Percentiles rank a stretch among this genome's conserved stretches.
These are phyloP conservation scores for Eutrema japonicum DNA, from an alignment of 345 rosid species.

Conservation along the genomic window DNA sequence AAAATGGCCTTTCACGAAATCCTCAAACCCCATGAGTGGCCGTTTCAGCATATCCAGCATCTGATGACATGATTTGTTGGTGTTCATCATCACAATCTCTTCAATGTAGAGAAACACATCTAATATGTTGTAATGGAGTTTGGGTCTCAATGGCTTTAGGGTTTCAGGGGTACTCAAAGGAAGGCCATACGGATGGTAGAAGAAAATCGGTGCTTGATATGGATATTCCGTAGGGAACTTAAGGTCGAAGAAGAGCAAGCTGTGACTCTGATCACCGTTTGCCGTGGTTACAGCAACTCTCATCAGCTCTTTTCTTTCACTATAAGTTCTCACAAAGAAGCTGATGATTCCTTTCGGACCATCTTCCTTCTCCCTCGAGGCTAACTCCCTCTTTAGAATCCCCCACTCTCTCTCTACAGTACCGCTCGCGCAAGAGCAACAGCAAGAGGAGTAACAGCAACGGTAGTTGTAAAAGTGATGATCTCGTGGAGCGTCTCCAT, in stretches of 20 bases:
- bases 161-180: conserved; percentile 18
- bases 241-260: conserved; percentile 40
- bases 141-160: not conserved
- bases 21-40: conserved; percentile 35
- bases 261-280: conserved; percentile 16
- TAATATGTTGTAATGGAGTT: conserved; percentile 12
- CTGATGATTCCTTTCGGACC: conserved; percentile 20
- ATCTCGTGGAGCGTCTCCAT: conserved; percentile 35
- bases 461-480: conserved; percentile 29
- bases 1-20: conserved; percentile 39
- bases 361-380: conserved; percentile 22
- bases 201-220: conserved; percentile 27
- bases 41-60: conserved; percentile 33
- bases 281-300: conserved; percentile 33
- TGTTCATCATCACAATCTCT: conserved; percentile 35
- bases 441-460: conserved; percentile 22
- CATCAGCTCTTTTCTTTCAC: conserved; percentile 39
- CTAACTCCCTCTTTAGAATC: not conserved
- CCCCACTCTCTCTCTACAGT: conserved; percentile 25
- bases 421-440: not conserved
- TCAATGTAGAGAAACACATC: conserved; percentile 41
- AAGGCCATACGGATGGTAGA: conserved; percentile 34
- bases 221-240: conserved; percentile 37
- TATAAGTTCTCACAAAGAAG: conserved; percentile 35
- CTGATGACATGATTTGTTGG: conserved; percentile 32